These are phyloP conservation scores for Aspergillus awamori DNA, from an alignment of 2,329 filamentous ascomycete genomes.

Conservation along the genomic window DNA sequence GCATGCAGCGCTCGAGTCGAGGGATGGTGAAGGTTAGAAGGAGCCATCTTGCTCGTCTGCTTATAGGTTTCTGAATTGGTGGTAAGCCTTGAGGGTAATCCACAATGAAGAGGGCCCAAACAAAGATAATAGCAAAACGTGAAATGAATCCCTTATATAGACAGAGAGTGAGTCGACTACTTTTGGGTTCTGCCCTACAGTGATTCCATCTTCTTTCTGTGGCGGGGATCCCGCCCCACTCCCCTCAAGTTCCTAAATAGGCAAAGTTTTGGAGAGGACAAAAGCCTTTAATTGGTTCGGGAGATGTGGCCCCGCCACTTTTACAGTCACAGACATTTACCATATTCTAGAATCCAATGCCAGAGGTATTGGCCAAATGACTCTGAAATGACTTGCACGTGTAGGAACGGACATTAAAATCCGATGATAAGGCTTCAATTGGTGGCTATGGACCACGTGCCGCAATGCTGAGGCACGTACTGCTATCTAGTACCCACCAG, in stretches of 20 bases:
- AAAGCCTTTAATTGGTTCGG: background rate
- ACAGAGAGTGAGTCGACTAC: conserved; percentile 2
- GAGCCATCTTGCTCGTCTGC: conserved; percentile 21
- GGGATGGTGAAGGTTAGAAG: conserved; percentile 22
- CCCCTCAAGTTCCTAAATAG: conserved; percentile 29
- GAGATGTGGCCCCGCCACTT: background rate
- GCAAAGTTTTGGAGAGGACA: conserved; percentile 7
- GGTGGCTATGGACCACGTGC: no score
- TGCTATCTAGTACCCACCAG: no score
- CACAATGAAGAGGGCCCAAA: background rate
- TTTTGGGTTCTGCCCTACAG: background rate
- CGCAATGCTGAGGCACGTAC: no score
- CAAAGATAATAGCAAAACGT: background rate
- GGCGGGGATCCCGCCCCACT: conserved; percentile 24
- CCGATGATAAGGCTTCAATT: no score
- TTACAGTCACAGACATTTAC: no score
- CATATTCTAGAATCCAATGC: no score
- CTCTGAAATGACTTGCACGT: no score
- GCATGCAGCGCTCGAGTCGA: conserved; percentile 73
- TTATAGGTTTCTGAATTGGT: background rate
- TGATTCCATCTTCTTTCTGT: background rate
- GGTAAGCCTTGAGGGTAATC: no score
- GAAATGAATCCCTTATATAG: background rate
- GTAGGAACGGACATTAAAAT: no score
- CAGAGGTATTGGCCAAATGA: no score